Conservation (phyloP, 176 grass and related monocot species). For the Musa itinerans region DNA sequence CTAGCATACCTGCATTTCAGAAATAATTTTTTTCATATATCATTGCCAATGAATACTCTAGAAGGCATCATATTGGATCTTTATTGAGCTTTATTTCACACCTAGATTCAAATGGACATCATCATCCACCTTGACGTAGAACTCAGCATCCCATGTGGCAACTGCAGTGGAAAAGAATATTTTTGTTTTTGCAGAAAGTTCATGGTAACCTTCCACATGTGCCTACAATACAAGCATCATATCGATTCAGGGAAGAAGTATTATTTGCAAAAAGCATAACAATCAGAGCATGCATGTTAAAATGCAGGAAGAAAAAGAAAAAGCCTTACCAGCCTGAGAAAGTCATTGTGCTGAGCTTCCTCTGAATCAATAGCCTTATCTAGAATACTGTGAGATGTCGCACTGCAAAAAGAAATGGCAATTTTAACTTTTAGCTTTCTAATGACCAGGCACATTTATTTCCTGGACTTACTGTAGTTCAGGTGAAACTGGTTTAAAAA, state of each 20-base stretch:
- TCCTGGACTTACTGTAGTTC: no score
- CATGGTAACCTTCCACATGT: slow-evolving; percentile 95
- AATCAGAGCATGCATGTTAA: slow-evolving; percentile 17
- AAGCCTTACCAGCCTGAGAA: slow-evolving; percentile 73
- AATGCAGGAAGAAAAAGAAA: neutral
- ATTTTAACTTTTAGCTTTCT: neutral
- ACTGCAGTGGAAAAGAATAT: slow-evolving; percentile 90
- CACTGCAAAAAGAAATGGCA: slow-evolving; percentile 38
- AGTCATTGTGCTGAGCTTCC: slow-evolving; percentile 73
- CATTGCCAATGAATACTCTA: neutral
- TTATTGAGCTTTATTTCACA: slow-evolving; percentile 5
- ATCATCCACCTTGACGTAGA: slow-evolving; percentile 95
- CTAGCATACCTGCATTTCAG: slow-evolving; percentile 63
- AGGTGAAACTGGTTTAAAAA: no score
- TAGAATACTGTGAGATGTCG: slow-evolving; percentile 88
- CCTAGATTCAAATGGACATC: slow-evolving; percentile 99
- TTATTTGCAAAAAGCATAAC: neutral
- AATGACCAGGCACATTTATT: neutral
- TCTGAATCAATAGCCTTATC: slow-evolving; percentile 89
- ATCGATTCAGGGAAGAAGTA: slow-evolving; percentile 5
- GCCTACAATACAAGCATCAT: slow-evolving; percentile 24
- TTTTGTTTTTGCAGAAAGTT: slow-evolving; percentile 96
- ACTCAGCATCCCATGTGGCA: slow-evolving; percentile 85
- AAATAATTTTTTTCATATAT: neutral
- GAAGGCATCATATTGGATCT: slow-evolving; percentile 5